phyloP scores from a whole-genome alignment of 2,329 filamentous ascomycete species.

The Boeremia exigua region DNA sequence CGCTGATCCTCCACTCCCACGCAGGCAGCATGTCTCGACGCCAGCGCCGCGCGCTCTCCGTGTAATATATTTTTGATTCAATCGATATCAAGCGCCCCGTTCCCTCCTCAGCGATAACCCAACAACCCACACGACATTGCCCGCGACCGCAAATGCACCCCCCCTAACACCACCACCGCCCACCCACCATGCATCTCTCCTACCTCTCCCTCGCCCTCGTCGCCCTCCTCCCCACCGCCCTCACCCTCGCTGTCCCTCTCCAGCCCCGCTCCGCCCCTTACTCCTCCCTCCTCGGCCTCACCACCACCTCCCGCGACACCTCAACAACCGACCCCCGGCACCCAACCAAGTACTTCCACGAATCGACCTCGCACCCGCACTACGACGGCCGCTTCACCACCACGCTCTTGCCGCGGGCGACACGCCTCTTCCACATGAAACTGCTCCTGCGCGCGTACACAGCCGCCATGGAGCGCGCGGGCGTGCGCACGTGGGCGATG shows the following conservation, averaged over 20 bases:
- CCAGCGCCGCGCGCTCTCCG: not conserved
- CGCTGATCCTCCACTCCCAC: not conserved
- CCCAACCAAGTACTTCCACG: conserved; percentile 45
- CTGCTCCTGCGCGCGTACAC: conserved; percentile 63
- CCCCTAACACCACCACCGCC: not conserved
- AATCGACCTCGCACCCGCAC: conserved; percentile 57
- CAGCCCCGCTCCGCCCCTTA: conserved; percentile 2
- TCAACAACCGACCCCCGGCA: conserved; percentile 20
- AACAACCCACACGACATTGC: too few species aligned
- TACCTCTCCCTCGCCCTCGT: conserved; percentile 9
- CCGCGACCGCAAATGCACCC: too few species aligned
- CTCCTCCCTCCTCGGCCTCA: conserved; percentile 14
- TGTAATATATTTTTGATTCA: not conserved
- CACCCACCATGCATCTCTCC: conserved; percentile 1
- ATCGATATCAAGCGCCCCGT: too few species aligned
- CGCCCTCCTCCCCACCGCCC: not conserved
- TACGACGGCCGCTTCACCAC: conserved; percentile 64
- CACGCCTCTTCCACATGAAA: conserved; percentile 56
- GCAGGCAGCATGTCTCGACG: not conserved
- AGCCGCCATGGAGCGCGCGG: conserved; percentile 61
- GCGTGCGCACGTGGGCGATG: conserved; percentile 68
- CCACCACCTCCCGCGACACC: conserved; percentile 25
- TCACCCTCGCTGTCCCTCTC: not conserved
- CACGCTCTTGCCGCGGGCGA: conserved; percentile 52
- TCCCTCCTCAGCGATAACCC: too few species aligned